Conservation (phyloP, 2,329 filamentous ascomycete genomes). For the Teratosphaeria gauchensis region DNA sequence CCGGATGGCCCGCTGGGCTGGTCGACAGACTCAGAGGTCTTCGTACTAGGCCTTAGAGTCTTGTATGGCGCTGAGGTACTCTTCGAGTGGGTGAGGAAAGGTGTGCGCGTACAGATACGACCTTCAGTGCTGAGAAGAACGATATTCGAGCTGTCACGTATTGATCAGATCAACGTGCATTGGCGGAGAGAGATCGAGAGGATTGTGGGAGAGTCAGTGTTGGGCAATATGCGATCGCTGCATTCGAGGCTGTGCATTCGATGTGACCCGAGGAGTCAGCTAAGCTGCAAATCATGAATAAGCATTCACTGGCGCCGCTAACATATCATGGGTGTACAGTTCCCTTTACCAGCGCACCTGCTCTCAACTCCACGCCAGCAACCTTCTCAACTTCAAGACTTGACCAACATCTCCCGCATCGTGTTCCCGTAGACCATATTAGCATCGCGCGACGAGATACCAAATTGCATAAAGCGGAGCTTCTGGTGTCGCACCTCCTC, state of each 20-base stretch:
- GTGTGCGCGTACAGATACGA: constrained; percentile 10
- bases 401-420: not conserved
- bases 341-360: not conserved
- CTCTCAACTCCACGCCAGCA: not conserved
- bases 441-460: not conserved
- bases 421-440: not conserved
- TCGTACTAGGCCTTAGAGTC: constrained; percentile 46
- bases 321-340: not conserved
- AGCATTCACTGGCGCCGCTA: not conserved
- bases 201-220: constrained; percentile 19
- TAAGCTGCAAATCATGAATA: not conserved
- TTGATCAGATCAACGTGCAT: constrained; percentile 25
- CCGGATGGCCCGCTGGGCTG: constrained; percentile 63
- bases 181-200: constrained; percentile 28
- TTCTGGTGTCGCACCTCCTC: not conserved
- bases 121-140: constrained; percentile 17
- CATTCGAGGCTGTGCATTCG: not conserved
- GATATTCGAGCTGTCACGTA: constrained; percentile 18
- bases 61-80: constrained; percentile 34
- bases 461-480: not conserved
- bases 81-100: constrained; percentile 16
- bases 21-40: constrained; percentile 58
- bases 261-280: not conserved
- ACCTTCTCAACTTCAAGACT: not conserved
- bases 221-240: constrained; percentile 7